Conservation (phyloP, 805 yeast species). For the Zygosaccharomyces bisporus region DNA sequence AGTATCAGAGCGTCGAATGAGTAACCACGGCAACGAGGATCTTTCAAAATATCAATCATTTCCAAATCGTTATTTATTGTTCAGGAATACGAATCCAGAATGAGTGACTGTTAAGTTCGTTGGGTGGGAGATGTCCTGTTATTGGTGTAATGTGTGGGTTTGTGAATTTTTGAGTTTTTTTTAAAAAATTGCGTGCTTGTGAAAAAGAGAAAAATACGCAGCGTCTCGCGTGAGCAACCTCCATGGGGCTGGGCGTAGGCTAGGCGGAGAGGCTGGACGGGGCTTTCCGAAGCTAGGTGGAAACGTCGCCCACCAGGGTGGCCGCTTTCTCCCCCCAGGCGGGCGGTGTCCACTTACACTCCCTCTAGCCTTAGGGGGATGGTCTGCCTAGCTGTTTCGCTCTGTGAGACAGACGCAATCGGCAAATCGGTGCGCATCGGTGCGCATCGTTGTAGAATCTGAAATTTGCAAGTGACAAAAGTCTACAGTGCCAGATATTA, state of each 20-base stretch:
- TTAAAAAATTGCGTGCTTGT: too few relatives aligned
- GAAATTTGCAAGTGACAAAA: conserved; percentile 7
- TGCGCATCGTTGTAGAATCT: conserved; percentile 7
- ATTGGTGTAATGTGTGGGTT: neutral
- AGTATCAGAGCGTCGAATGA: too few relatives aligned
- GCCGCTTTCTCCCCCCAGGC: neutral
- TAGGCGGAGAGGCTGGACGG: neutral
- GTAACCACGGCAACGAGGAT: too few relatives aligned
- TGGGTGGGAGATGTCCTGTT: neutral
- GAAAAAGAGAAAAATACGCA: too few relatives aligned
- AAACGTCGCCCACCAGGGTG: too few relatives aligned
- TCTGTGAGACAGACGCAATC: conserved; percentile 2
- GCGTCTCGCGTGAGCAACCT: too few relatives aligned
- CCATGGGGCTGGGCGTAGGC: neutral
- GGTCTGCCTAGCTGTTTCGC: neutral
- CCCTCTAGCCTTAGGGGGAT: neutral
- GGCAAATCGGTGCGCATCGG: neutral
- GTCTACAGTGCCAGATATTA: neutral
- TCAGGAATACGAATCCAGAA: too few relatives aligned
- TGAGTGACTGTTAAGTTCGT: conserved; percentile 1
- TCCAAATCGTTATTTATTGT: neutral
- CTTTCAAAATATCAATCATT: too few relatives aligned
- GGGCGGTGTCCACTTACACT: neutral
- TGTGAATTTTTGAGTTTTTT: neutral
- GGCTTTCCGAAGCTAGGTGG: too few relatives aligned